These are phyloP conservation scores for Trifolium pratense DNA, from an alignment of 306 rosid genomes.

Conservation along the genomic window DNA sequence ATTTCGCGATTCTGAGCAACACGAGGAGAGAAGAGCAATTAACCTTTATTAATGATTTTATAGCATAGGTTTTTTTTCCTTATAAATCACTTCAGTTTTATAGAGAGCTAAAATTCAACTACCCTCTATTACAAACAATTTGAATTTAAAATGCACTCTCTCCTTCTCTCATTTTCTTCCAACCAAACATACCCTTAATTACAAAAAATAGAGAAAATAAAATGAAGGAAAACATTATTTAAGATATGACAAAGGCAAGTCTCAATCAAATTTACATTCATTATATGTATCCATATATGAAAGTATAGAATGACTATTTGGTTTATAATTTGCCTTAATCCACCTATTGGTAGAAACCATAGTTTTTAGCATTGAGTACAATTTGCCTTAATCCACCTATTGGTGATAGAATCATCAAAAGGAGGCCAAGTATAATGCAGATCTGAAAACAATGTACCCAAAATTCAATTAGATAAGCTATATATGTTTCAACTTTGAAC, in stretches of 20 bases:
- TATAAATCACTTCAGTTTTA: not conserved
- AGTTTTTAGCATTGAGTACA: constrained; percentile 54
- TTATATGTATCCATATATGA: not conserved
- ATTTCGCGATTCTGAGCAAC: too few species aligned
- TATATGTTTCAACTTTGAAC: not conserved
- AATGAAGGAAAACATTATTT: too few species aligned
- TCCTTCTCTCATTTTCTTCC: not conserved
- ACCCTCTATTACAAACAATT: not conserved
- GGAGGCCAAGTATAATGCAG: constrained; percentile 68
- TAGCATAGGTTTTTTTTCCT: not conserved
- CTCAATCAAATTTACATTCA: not conserved
- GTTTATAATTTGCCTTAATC: not conserved
- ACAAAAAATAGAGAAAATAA: not conserved
- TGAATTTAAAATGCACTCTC: not conserved
- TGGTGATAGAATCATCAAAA: constrained; percentile 60
- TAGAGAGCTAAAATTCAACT: not conserved
- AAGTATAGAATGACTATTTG: not conserved
- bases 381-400: constrained; percentile 44
- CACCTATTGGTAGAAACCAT: constrained; percentile 52
- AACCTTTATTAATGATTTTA: not conserved
- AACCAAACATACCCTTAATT: not conserved
- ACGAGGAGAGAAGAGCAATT: too few species aligned
- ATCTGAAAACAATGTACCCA: constrained; percentile 47
- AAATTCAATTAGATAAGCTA: not conserved
- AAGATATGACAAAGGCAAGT: not conserved